Percentiles rank a stretch among this genome's conserved stretches.
These are phyloP conservation scores for Alternaria triticimaculans DNA, from an alignment of 2,329 filamentous ascomycete genomes.

Conservation along the genomic window DNA sequence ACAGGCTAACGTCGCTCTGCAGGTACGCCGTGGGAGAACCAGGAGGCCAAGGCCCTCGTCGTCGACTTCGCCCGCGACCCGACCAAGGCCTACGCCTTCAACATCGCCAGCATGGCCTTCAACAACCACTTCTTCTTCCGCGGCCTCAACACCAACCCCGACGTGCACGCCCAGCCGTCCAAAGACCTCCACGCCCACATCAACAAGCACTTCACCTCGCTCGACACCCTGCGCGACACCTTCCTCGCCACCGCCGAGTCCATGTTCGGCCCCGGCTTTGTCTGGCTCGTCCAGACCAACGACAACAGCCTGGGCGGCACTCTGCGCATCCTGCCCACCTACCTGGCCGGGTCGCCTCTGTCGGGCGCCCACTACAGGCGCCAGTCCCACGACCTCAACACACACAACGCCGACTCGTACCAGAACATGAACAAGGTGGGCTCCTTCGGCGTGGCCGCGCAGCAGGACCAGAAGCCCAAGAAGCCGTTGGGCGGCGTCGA, in stretches of 20 bases:
- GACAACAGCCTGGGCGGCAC: conserved; percentile 53
- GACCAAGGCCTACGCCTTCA: conserved; percentile 80
- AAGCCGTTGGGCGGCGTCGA: conserved; percentile 71
- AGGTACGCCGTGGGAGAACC: conserved; percentile 71
- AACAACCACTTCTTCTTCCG: conserved; percentile 90
- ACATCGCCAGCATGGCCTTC: conserved; percentile 94
- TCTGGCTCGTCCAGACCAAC: conserved; percentile 79
- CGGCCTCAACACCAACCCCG: conserved; percentile 51
- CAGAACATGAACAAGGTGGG: conserved; percentile 49
- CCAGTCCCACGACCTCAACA: conserved; percentile 73
- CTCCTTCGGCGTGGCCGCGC: conserved; percentile 44
- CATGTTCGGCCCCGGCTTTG: conserved; percentile 97
- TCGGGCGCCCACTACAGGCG: conserved; percentile 82
- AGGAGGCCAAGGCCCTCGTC: conserved; percentile 70
- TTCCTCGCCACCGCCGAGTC: conserved; percentile 79
- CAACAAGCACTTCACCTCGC: conserved; percentile 75
- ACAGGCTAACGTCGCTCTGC: conserved; percentile 11
- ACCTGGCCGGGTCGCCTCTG: conserved; percentile 89
- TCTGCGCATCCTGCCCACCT: conserved; percentile 80
- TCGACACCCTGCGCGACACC: conserved; percentile 81
- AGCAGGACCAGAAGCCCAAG: conserved; percentile 38
- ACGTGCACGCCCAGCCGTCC: conserved; percentile 36
- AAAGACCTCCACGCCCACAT: conserved; percentile 67
- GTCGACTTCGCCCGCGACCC: conserved; percentile 81
- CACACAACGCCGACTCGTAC: conserved; percentile 48